These are phyloP conservation scores for Neopestalotiopsis rosae DNA, from an alignment of 2,329 filamentous ascomycete species.

Conservation along the genomic window DNA sequence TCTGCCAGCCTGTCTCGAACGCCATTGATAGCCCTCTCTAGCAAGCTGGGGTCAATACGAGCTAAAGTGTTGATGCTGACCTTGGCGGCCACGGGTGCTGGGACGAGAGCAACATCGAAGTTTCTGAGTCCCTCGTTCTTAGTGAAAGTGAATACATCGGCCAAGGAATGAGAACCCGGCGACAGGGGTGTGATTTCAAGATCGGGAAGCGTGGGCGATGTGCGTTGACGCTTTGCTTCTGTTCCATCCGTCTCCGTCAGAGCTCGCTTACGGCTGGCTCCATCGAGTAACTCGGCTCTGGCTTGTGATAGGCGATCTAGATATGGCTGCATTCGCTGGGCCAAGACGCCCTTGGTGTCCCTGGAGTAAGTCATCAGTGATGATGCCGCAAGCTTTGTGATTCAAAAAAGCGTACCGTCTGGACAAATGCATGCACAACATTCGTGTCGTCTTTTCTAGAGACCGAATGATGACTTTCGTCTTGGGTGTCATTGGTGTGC, in stretches of 20 bases:
- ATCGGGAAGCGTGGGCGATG: constrained; percentile 47
- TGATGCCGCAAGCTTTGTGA: neutral
- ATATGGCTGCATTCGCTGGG: constrained; percentile 83
- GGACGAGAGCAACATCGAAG: constrained; percentile 83
- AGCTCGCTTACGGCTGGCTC: constrained; percentile 77
- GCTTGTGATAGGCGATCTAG: constrained; percentile 82
- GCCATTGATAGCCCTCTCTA: constrained; percentile 75
- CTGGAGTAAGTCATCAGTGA: constrained; percentile 45
- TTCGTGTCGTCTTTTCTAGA: constrained; percentile 91
- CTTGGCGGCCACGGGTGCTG: constrained; percentile 75
- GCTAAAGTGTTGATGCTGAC: constrained; percentile 82
- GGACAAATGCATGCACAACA: constrained; percentile 81
- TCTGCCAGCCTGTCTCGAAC: constrained; percentile 56
- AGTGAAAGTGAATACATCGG: constrained; percentile 87
- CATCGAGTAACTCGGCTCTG: constrained; percentile 80
- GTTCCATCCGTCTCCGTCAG: constrained; percentile 74
- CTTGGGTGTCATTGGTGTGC: constrained; percentile 77
- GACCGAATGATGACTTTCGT: constrained; percentile 85
- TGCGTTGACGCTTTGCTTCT: constrained; percentile 84
- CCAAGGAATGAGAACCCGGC: constrained; percentile 77
- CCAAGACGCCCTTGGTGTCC: constrained; percentile 79
- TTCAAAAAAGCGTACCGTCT: constrained; percentile 64
- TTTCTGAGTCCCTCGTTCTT: constrained; percentile 73
- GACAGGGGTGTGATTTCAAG: constrained; percentile 72
- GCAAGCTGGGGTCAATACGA: constrained; percentile 69